Conservation (phyloP, 2,329 filamentous ascomycete genomes). For the Phyllosticta ampelicida region DNA sequence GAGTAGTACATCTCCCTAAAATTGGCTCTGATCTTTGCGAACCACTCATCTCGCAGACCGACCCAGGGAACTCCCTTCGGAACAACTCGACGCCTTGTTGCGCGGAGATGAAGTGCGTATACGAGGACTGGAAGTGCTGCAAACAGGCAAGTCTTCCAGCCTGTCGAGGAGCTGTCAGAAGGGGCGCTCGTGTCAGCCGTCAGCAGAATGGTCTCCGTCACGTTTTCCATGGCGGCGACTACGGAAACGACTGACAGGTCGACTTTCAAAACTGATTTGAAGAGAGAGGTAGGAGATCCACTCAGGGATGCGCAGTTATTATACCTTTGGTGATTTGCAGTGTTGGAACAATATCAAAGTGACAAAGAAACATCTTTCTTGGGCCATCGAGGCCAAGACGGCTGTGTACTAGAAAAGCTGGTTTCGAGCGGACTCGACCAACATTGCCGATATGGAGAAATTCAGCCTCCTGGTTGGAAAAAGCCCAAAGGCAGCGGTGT, state of each 20-base stretch:
- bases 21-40: not conserved
- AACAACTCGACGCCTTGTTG: not conserved
- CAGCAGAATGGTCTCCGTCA: not conserved
- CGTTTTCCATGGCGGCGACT: not conserved
- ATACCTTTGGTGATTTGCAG: no score
- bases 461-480: no score
- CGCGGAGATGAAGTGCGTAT: not conserved
- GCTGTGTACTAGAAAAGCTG: no score
- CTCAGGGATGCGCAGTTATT: not conserved
- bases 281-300: not conserved
- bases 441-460: no score
- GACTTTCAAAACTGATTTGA: not conserved
- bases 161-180: not conserved
- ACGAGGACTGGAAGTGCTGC: not conserved
- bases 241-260: not conserved
- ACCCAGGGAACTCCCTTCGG: not conserved
- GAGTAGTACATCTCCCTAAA: not conserved
- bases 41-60: not conserved
- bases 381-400: no score
- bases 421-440: no score
- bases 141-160: not conserved
- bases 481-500: no score
- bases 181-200: not conserved
- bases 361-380: no score
- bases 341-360: no score